A percentile compares a stretch with the other conserved stretches of the same genome.
Conservation (phyloP, 176 grass and related monocot genomes). For the Hordeum vulgare region MorexV3_pseudomolecules_assembly NC_058521.1:190756236-190756735, state of each 20-base stretch:
- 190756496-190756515: neutral
- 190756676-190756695: neutral
- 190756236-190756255: conserved; percentile 86
- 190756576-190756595: neutral
- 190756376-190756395: conserved; percentile 64
- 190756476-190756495: conserved; percentile 24
- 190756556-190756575: neutral
- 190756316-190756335: conserved; percentile 61
- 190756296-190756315: conserved; percentile 29
- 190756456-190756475: conserved; percentile 74
- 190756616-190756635: neutral
- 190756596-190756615: neutral
- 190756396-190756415: conserved; percentile 83
- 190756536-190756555: neutral
- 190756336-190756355: conserved; percentile 32
- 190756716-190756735: neutral
- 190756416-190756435: conserved; percentile 79
- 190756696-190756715: neutral
- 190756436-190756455: conserved; percentile 81
- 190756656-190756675: neutral
- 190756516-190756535: neutral
- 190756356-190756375: conserved; percentile 26
- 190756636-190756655: neutral
- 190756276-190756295: conserved; percentile 41
- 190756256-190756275: conserved; percentile 72